A percentile compares a stretch with the other conserved stretches of the same genome.
phyloP scores from a whole-genome alignment of 257 asterid genomes.

The Buddleja alternifolia region DNA sequence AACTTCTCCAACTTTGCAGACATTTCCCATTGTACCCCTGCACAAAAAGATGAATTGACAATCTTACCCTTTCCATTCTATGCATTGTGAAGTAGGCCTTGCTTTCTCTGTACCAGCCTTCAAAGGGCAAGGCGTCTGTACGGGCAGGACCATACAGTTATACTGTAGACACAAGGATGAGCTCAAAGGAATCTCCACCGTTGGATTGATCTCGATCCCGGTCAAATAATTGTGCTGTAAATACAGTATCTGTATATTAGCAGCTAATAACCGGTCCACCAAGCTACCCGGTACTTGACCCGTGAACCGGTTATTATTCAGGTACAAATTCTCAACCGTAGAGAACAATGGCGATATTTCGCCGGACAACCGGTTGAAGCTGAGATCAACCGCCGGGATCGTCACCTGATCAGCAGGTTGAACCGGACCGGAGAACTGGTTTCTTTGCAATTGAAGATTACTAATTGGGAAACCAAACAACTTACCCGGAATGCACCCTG shows the following conservation, averaged over 20 bases:
- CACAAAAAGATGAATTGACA: conserved; percentile 23
- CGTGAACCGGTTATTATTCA: conserved; percentile 90
- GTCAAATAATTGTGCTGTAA: conserved; percentile 87
- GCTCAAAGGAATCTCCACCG: conserved; percentile 79
- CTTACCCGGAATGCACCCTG: conserved; percentile 62
- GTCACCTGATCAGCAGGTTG: conserved; percentile 56
- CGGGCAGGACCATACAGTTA: conserved; percentile 90
- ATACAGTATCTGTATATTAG: conserved; percentile 63
- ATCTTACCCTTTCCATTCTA: conserved; percentile 68
- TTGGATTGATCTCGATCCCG: conserved; percentile 77
- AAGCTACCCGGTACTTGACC: conserved; percentile 75
- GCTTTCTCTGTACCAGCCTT: conserved; percentile 81
- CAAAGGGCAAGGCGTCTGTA: conserved; percentile 82
- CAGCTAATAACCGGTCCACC: conserved; percentile 77
- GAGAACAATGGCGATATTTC: conserved; percentile 70
- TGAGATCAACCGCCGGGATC: conserved; percentile 74
- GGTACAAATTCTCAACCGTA: conserved; percentile 73
- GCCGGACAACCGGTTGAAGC: conserved; percentile 81
- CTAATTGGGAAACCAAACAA: conserved; percentile 62
- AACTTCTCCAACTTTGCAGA: background rate
- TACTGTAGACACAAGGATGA: conserved; percentile 90
- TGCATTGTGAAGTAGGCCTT: conserved; percentile 85
- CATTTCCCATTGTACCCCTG: conserved; percentile 30
- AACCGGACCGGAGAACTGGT: conserved; percentile 69
- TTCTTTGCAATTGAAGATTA: conserved; percentile 79